These are phyloP conservation scores for Bacidia gigantensis DNA, from an alignment of 495 filamentous ascomycete species.

Conservation along the genomic window DNA sequence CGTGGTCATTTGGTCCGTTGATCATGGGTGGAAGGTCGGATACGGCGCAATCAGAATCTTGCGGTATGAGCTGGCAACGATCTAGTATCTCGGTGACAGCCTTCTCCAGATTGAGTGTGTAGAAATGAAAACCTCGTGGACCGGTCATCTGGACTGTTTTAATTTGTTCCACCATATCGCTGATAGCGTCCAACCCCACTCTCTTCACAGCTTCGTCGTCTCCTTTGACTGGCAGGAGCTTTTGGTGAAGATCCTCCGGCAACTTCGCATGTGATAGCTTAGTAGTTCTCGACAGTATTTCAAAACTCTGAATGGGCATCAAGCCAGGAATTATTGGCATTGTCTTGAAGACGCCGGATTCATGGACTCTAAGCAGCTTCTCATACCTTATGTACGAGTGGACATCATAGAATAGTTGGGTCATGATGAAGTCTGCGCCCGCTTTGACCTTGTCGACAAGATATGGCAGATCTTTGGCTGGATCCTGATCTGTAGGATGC, in stretches of 20 bases:
- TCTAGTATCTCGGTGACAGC: slow-evolving; percentile 88
- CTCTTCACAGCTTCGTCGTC: slow-evolving; percentile 86
- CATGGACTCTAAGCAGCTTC: slow-evolving; percentile 60
- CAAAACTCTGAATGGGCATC: slow-evolving; percentile 96
- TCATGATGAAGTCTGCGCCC: slow-evolving; percentile 97
- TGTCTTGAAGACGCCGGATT: slow-evolving; percentile 72
- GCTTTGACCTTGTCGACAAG: slow-evolving; percentile 82
- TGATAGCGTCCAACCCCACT: slow-evolving; percentile 55
- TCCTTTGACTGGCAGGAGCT: slow-evolving; percentile 65
- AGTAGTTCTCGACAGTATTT: slow-evolving; percentile 87
- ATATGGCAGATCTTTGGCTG: slow-evolving; percentile 71
- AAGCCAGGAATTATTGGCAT: slow-evolving; percentile 88
- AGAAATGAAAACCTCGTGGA: slow-evolving; percentile 85
- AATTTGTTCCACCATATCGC: slow-evolving; percentile 56
- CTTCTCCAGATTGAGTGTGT: slow-evolving; percentile 93
- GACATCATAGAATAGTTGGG: slow-evolving; percentile 92
- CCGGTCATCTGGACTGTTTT: slow-evolving; percentile 44
- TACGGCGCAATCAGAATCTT: slow-evolving; percentile 30
- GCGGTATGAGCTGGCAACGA: slow-evolving; percentile 65
- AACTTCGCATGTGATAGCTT: slow-evolving; percentile 84
- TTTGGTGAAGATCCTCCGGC: slow-evolving; percentile 51
- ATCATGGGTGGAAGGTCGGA: slow-evolving; percentile 30
- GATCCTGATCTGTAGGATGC: slow-evolving; percentile 63
- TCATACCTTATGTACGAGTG: slow-evolving; percentile 72
- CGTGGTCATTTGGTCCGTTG: slow-evolving; percentile 26